Evolutionary conservation across 2,329 filamentous ascomycete species (phyloP).

Genomic region (Lachnellula cervina): DNA sequence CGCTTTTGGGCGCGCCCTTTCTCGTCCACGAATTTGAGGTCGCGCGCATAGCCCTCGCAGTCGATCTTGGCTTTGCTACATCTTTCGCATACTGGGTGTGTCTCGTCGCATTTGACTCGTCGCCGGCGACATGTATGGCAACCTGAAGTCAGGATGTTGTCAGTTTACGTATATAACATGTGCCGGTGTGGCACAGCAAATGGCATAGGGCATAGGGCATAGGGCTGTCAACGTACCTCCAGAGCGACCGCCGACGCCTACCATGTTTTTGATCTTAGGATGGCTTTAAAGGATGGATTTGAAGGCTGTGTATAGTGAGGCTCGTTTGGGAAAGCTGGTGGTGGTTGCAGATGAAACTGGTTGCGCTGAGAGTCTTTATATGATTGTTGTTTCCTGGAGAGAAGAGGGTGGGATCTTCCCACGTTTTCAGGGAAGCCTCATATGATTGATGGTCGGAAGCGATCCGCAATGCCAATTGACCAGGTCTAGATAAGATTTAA

Average conservation of each 20-base stretch:
- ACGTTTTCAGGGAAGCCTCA: too few relatives aligned
- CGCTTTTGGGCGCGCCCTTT: conserved; percentile 15
- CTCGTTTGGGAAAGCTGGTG: too few relatives aligned
- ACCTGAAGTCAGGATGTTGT: conserved; percentile 1
- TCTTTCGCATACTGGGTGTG: conserved; percentile 8
- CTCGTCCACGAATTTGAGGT: conserved; percentile 19
- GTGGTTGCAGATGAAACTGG: too few relatives aligned
- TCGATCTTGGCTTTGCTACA: conserved; percentile 12
- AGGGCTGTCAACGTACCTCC: background rate
- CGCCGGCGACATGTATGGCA: conserved; percentile 14
- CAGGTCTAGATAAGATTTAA: too few relatives aligned
- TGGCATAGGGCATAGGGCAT: too few relatives aligned
- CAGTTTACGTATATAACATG: conserved; percentile 2
- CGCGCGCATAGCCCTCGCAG: conserved; percentile 13
- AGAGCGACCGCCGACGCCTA: background rate
- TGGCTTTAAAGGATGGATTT: background rate
- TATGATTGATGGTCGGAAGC: too few relatives aligned
- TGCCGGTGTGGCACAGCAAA: background rate
- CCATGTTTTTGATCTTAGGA: background rate
- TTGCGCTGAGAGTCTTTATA: too few relatives aligned
- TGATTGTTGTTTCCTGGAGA: too few relatives aligned
- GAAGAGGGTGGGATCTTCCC: too few relatives aligned
- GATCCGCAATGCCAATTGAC: too few relatives aligned
- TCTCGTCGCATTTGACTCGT: conserved; percentile 14
- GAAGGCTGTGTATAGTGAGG: too few relatives aligned